phyloP scores from a whole-genome alignment of 768 basidiomycete species.

The Cystobasidium onofrii region DNA sequence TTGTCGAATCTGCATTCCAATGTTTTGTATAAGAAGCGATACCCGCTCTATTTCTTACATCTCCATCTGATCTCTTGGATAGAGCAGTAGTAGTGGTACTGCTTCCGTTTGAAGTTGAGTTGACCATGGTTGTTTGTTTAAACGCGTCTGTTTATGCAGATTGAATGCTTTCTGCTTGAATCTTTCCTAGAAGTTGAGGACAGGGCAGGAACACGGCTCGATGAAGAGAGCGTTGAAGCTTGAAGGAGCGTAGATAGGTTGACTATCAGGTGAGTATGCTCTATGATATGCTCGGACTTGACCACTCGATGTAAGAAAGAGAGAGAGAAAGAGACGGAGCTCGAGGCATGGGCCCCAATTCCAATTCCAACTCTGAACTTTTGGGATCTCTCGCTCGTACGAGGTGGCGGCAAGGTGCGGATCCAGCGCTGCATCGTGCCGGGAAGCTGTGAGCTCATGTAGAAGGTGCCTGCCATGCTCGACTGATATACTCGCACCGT shows the following conservation, averaged over 20 bases:
- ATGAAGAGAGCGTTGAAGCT: neutral
- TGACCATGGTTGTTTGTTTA: constrained; percentile 18
- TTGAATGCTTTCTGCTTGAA: neutral
- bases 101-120: neutral
- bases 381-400: neutral
- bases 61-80: constrained; percentile 41
- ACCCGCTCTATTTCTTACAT: constrained; percentile 60
- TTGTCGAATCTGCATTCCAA: constrained; percentile 73
- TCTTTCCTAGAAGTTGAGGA: neutral
- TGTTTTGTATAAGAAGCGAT: constrained; percentile 79
- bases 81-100: neutral
- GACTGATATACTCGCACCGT: too few species aligned
- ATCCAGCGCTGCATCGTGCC: too few species aligned
- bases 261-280: too few species aligned
- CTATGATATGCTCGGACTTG: too few species aligned
- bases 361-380: too few species aligned
- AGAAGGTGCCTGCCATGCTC: too few species aligned
- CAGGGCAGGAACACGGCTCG: neutral
- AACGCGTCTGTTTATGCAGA: neutral
- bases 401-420: neutral
- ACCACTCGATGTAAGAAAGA: too few species aligned
- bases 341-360: neutral
- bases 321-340: too few species aligned
- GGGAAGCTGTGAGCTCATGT: too few species aligned
- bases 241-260: neutral